A percentile compares a stretch with the other conserved stretches of the same genome.
Conservation (phyloP, 768 basidiomycete genomes). For the Mycena leptocephala region DNA sequence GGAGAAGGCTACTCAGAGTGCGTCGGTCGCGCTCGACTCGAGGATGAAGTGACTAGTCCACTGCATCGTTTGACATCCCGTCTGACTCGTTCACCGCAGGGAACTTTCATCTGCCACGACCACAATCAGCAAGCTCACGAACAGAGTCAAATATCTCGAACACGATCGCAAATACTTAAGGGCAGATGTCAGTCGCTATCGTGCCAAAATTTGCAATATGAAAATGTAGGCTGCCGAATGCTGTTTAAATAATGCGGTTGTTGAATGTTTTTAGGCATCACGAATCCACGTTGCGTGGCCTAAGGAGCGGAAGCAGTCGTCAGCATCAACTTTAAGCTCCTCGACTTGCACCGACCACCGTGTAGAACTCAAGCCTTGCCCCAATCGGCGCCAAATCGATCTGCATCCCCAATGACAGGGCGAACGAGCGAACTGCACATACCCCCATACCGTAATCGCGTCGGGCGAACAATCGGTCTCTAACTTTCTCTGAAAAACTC, state of each 20-base stretch:
- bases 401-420: not conserved
- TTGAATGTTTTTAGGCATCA: slow-evolving; percentile 15
- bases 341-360: not conserved
- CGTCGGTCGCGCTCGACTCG: not conserved
- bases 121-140: not conserved
- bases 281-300: not conserved
- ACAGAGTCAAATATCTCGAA: slow-evolving; percentile 11
- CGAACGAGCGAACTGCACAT: not conserved
- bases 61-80: not conserved
- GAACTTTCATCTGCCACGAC: not conserved
- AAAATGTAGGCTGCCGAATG: not conserved
- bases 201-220: not conserved
- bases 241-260: not conserved
- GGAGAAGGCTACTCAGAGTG: not conserved
- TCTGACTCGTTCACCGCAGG: not conserved
- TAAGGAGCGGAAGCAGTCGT: not conserved
- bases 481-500: not conserved
- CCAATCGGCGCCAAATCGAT: not conserved
- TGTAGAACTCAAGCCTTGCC: not conserved
- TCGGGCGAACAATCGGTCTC: too few relatives aligned
- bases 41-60: not conserved
- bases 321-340: not conserved
- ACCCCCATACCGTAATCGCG: not conserved
- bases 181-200: slow-evolving; percentile 8
- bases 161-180: slow-evolving; percentile 8